These are phyloP conservation scores for Hypoxylon sp. DNA, from an alignment of 2,329 filamentous ascomycete genomes.

Conservation along the genomic window DNA sequence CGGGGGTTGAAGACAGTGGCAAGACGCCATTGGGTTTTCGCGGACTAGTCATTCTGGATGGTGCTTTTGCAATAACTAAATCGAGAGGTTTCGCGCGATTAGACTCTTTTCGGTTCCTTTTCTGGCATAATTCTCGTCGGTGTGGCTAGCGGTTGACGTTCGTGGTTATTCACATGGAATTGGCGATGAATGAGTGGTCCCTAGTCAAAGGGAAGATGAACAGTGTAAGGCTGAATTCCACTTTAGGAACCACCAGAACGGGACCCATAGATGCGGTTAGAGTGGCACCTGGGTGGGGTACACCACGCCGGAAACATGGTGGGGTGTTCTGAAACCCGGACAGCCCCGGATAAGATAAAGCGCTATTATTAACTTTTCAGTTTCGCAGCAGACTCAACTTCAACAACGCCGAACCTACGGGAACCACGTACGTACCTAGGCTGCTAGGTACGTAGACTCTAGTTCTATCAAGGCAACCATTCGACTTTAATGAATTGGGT, in stretches of 20 bases:
- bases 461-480: not conserved
- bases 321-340: too few relatives aligned
- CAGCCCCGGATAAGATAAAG: not conserved
- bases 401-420: too few relatives aligned
- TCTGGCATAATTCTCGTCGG: constrained; percentile 6
- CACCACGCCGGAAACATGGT: not conserved
- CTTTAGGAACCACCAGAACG: not conserved
- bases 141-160: not conserved
- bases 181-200: not conserved
- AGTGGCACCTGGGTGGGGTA: not conserved
- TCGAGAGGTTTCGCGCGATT: not conserved
- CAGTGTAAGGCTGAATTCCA: constrained; percentile 30
- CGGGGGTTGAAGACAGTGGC: constrained; percentile 61
- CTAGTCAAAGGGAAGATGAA: constrained; percentile 2
- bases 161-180: not conserved
- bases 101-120: not conserved
- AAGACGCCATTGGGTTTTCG: constrained; percentile 66
- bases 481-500: not conserved
- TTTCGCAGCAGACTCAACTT: too few relatives aligned
- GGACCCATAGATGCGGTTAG: not conserved
- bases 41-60: constrained; percentile 33
- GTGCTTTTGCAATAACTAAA: not conserved
- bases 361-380: too few relatives aligned
- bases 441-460: too few relatives aligned
- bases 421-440: not conserved